Percentiles rank a stretch among this genome's conserved stretches.
phyloP scores from a whole-genome alignment of 257 asterid genomes.

The Buddleja alternifolia region DNA sequence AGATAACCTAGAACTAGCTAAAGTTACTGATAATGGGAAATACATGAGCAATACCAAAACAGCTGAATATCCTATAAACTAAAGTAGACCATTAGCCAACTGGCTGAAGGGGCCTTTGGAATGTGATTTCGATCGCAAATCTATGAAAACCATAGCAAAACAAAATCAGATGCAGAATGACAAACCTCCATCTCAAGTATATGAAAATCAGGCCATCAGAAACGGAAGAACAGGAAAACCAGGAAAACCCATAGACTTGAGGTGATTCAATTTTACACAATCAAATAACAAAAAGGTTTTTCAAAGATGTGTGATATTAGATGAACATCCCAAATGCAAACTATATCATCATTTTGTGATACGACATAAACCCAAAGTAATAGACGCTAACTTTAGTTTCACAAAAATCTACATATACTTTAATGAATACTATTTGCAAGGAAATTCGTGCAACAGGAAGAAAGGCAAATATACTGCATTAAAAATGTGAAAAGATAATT shows the following conservation, averaged over 20 bases:
- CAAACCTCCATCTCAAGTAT: background rate
- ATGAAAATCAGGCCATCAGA: background rate
- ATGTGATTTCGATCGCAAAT: background rate
- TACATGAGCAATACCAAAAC: background rate
- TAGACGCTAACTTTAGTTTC: background rate
- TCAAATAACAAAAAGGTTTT: background rate
- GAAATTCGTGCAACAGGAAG: background rate
- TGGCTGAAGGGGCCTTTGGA: background rate
- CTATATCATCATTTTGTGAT: background rate
- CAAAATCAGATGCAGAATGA: background rate
- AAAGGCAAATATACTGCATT: background rate
- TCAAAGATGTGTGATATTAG: background rate
- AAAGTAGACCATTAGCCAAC: background rate
- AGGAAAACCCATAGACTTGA: background rate
- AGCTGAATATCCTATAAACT: background rate
- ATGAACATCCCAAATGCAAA: background rate
- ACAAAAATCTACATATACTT: background rate
- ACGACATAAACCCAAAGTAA: background rate
- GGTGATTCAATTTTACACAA: background rate
- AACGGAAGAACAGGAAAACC: background rate
- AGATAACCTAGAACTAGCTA: background rate
- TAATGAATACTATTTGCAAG: conserved; percentile 2
- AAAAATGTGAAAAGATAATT: background rate
- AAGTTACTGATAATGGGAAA: background rate
- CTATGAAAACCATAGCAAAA: background rate